Conservation (phyloP, 352 stramenopile species). For the Thraustochytrium sp. region DNA sequence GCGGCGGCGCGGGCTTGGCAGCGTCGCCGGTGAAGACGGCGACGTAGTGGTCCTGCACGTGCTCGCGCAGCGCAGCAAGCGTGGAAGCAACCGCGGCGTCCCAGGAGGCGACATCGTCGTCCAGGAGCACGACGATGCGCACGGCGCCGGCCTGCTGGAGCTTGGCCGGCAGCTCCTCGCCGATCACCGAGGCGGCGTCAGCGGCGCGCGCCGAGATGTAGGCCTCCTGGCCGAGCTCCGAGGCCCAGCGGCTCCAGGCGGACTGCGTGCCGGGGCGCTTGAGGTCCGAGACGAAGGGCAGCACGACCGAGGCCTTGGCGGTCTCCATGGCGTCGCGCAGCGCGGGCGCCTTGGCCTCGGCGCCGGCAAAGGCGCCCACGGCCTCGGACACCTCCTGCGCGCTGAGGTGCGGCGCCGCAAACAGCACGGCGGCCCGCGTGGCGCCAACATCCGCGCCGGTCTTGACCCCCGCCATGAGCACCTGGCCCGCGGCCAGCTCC, state of each 20-base stretch:
- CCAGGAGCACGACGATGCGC: background rate
- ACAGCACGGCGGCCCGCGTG: background rate
- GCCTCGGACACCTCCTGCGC: background rate
- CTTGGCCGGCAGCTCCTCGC: background rate
- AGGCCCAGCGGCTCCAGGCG: constrained; percentile 20
- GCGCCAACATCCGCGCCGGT: background rate
- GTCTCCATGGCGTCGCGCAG: background rate
- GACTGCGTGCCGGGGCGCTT: background rate
- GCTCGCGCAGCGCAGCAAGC: background rate
- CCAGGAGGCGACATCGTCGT: background rate
- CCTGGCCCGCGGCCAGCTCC: background rate
- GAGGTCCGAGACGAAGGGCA: background rate
- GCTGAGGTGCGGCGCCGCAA: background rate
- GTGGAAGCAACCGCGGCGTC: background rate
- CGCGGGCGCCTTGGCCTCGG: background rate
- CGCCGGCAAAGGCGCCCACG: background rate
- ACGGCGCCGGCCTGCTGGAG: too few relatives aligned
- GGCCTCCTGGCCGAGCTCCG: background rate
- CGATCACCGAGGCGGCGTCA: background rate
- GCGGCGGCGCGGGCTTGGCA: background rate
- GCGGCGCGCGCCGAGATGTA: background rate
- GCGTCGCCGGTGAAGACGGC: constrained; percentile 8
- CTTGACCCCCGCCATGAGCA: background rate
- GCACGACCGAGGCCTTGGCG: constrained; percentile 8
- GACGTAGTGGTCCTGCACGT: background rate